Evolutionary conservation across 352 stramenopile species (phyloP).

Genomic region (Phytophthora sp.): DNA sequence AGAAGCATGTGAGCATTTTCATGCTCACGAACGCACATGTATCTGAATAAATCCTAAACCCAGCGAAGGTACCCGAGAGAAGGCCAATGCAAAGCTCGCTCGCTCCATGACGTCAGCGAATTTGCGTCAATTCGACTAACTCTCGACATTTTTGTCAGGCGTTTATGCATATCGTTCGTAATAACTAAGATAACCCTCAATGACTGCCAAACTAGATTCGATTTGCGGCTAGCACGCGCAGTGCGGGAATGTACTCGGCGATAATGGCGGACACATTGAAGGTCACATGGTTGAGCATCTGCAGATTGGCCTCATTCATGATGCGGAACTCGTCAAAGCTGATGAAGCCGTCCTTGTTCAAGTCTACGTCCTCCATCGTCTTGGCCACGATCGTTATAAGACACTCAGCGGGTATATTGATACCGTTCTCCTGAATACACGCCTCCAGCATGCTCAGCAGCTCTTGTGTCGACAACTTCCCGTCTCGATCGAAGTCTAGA

Average conservation of each 20-base stretch:
- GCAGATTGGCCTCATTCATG: slow-evolving; percentile 63
- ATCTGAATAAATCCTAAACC: too few relatives aligned
- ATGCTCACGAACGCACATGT: too few relatives aligned
- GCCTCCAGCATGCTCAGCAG: slow-evolving; percentile 74
- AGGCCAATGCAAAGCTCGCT: too few relatives aligned
- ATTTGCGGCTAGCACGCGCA: slow-evolving; percentile 53
- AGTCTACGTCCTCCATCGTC: slow-evolving; percentile 73
- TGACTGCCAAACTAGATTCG: too few relatives aligned
- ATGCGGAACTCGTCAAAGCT: slow-evolving; percentile 77
- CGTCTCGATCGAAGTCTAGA: slow-evolving; percentile 74
- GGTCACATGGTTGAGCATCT: slow-evolving; percentile 84
- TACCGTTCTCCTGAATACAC: slow-evolving; percentile 77
- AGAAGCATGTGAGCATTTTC: too few relatives aligned
- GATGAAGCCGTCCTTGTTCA: slow-evolving; percentile 74
- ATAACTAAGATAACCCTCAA: too few relatives aligned
- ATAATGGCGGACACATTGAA: slow-evolving; percentile 84
- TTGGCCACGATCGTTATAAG: slow-evolving; percentile 72
- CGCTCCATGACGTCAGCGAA: too few relatives aligned
- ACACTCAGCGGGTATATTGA: slow-evolving; percentile 72
- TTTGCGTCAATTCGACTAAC: too few relatives aligned
- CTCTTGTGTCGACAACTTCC: slow-evolving; percentile 74
- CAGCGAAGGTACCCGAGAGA: too few relatives aligned
- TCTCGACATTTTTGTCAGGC: too few relatives aligned
- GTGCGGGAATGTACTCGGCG: slow-evolving; percentile 74
- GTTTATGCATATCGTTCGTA: too few relatives aligned